Evolutionary conservation across 805 yeast species (phyloP), one percentile per base, ranked within the genome.

Genomic region (Cyberlindnera samutprakarnensis): DNA sequence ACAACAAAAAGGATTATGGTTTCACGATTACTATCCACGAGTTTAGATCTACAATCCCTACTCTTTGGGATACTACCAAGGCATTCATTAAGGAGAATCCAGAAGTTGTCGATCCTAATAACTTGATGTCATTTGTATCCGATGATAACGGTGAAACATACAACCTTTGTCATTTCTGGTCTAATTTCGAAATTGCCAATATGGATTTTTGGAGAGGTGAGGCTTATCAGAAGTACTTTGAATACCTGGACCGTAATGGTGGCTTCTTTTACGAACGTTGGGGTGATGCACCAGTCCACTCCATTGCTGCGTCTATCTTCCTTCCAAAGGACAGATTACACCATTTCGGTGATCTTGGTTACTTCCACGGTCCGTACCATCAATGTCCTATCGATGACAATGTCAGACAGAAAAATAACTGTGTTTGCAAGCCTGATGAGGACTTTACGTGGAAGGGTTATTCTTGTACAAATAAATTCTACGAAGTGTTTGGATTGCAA

Each of bases 271-370:
- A 85, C 57, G 87, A 82, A 64, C 71, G 95, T 59, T 84, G 94
- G 95, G 94, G 95, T 47, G 95, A 85, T 58, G 95, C 94, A 18
- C 95, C 95, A 22, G 79, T 85, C 30, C 95, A 85, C 57, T 81
- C 94, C 6, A 77, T 85, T 49, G 95, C 92, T 20, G 95, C 84
- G 14, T 64, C 92, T 5, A 62, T 86, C 43, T 82, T 86, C 62
- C 53, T 84, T 56, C 75, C 81, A 33, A 74, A 70, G 54, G 75
- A 72, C 39, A 64, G 78, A 50, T 61, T 86, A 30, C 94, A 86
- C 51, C 75, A 80, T 67, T 87, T 87, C 54, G 80, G 74, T 38
- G 94, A 85, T 49, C 72, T 85, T 41, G 95, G 95, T 31, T 85
- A 86, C 59, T 81, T 53, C 62, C 95, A 85, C 54, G 77, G 69